A percentile compares a stretch with the other conserved stretches of the same genome.
phyloP scores from a whole-genome alignment of 2,329 filamentous ascomycete species.

The Colletotrichum spinosum region DNA sequence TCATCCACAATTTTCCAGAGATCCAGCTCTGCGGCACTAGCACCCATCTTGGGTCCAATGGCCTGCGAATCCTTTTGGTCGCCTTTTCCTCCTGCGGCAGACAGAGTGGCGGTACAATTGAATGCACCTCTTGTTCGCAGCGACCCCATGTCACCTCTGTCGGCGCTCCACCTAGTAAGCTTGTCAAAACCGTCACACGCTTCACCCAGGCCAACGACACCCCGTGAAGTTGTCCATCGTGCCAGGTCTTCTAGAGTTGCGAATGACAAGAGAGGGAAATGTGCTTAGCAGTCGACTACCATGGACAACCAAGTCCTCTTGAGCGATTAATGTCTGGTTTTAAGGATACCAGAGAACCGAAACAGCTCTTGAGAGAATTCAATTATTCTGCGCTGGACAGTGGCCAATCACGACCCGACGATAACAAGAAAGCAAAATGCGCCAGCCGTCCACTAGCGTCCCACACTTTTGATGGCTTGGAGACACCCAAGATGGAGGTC shows the following conservation, averaged over 20 bases:
- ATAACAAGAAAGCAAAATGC: slow-evolving; percentile 43
- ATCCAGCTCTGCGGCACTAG: slow-evolving; percentile 35
- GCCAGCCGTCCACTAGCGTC: slow-evolving; percentile 36
- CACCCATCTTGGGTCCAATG: slow-evolving; percentile 15
- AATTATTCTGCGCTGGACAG: slow-evolving; percentile 48
- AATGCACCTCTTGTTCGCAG: slow-evolving; percentile 32
- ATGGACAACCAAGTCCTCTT: slow-evolving; percentile 17
- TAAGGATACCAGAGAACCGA: slow-evolving; percentile 33
- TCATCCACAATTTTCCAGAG: slow-evolving; percentile 37
- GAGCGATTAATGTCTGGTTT: slow-evolving; percentile 37
- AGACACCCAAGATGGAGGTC: slow-evolving; percentile 34
- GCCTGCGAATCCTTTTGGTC: slow-evolving; percentile 2
- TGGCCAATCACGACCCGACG: slow-evolving; percentile 44
- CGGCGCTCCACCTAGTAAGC: slow-evolving; percentile 37
- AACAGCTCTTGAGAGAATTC: slow-evolving; percentile 41
- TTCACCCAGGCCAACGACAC: slow-evolving; percentile 37
- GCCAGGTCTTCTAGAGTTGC: slow-evolving; percentile 29
- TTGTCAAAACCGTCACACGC: slow-evolving; percentile 31
- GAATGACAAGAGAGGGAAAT: slow-evolving; percentile 33
- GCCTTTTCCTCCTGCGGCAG: slow-evolving; percentile 7
- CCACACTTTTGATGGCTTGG: slow-evolving; percentile 34
- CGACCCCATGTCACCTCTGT: slow-evolving; percentile 35
- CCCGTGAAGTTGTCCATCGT: slow-evolving; percentile 29
- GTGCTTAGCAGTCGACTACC: slow-evolving; percentile 27
- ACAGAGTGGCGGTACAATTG: slow-evolving; percentile 26